Evolutionary conservation across 164 flowering plant genomes (phyloP), one percentile per base, ranked within the genome.

Genomic region (Tetrastigma voinierianum): DNA sequence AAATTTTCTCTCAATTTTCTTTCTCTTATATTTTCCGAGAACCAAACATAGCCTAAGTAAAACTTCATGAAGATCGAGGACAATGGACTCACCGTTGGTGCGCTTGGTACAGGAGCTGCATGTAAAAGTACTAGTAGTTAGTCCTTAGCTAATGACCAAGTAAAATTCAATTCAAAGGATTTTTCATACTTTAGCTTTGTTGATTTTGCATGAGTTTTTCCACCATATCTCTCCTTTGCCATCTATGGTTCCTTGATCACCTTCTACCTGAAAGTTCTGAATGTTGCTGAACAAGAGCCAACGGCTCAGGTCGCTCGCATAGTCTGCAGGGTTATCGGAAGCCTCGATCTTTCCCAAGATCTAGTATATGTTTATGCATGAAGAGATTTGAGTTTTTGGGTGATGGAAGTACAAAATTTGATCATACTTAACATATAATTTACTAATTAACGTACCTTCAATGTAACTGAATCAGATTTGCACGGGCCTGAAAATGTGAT

Each of bases 171-270:
- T 2, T 18, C 11, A 18, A 25, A 10, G 15, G 14, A 40, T 46
- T 13, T 14, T 20, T 9, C 72, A 3, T 46, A 76, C 82, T 21
- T 44, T 46, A 1, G 72, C 19, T 76, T 73, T 73, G 66, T 76
- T 60, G 23, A 70, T 62, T 63, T 79, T 76, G 65, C 77, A 79
- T n/a, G 79, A 73, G 53, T 77, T 81, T 20, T 74, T 15, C 87
- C 87, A 87, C 91, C 40, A 25, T 25, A 25, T 25, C 40, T 3
- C 7, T 25, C 40, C 40, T 3, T 25, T 25, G 40, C 40, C 91
- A 69, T 87, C 71, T 51, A 87, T 77, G 51, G 78, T 78, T 65
- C 89, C 91, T 57, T n/a, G n/a, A n/a, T 76, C 80, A 68, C 91
- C 91, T 67, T 71, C 68, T 12, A 87, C 77, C 21, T 46, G 54